Conservation (phyloP, 2,329 filamentous ascomycete species). For the Orbilia oligospora region DNA sequence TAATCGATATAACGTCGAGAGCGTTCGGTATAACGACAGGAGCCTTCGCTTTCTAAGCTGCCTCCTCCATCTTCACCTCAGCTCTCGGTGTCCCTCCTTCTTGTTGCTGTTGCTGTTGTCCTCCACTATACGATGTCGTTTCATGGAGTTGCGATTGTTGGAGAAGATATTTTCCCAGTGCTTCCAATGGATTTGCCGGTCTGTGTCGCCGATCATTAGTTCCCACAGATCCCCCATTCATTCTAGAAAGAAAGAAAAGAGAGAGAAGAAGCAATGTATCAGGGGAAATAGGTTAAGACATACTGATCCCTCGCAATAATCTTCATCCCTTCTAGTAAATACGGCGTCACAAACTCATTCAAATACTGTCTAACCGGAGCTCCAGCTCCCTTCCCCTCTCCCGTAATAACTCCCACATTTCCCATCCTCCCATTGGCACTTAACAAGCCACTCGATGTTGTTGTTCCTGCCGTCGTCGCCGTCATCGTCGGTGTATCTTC, state of each 20-base stretch:
- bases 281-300: conserved; percentile 19
- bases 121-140: neutral
- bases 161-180: conserved; percentile 44
- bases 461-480: neutral
- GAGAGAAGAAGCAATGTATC: no score
- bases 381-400: conserved; percentile 47
- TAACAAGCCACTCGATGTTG: neutral
- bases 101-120: neutral
- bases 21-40: neutral
- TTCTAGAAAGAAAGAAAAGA: no score
- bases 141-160: conserved; percentile 41
- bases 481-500: conserved; percentile 21
- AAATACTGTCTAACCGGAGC: conserved; percentile 64
- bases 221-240: no score
- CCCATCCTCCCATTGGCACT: conserved; percentile 15
- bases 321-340: conserved; percentile 64
- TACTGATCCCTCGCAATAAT: conserved; percentile 64
- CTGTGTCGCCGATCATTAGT: no score
- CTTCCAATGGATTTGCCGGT: conserved; percentile 53
- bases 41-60: conserved; percentile 36
- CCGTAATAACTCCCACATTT: neutral
- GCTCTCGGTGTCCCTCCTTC: conserved; percentile 30
- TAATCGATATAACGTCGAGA: neutral
- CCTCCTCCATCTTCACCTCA: conserved; percentile 59
- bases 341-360: conserved; percentile 64